Evolutionary conservation across 2,329 filamentous ascomycete genomes (phyloP).

Genomic region (Cladosporium cucumerinum): DNA sequence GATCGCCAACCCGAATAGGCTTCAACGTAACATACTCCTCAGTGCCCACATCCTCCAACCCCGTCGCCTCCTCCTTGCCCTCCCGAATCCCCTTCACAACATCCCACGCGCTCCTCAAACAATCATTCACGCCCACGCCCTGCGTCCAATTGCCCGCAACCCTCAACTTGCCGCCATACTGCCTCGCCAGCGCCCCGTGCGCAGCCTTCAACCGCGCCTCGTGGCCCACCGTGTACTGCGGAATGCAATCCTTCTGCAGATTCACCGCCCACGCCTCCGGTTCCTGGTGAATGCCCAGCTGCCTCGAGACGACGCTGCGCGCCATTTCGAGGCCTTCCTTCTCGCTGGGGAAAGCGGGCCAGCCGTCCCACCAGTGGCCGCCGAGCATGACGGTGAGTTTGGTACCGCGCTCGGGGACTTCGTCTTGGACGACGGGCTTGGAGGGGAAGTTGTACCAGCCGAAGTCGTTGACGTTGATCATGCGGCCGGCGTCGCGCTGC

Average conservation of each 20-base stretch:
- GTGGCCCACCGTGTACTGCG: slow-evolving; percentile 85
- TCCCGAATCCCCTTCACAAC: slow-evolving; percentile 45
- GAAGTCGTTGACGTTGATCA: slow-evolving; percentile 35
- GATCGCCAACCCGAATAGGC: not conserved
- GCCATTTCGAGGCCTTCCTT: slow-evolving; percentile 69
- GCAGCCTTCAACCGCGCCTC: slow-evolving; percentile 57
- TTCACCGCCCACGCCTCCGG: slow-evolving; percentile 61
- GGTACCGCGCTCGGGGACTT: slow-evolving; percentile 56
- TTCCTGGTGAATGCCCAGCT: slow-evolving; percentile 66
- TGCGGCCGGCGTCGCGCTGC: slow-evolving; percentile 24
- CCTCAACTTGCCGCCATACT: slow-evolving; percentile 62
- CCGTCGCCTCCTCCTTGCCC: slow-evolving; percentile 30
- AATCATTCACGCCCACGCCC: slow-evolving; percentile 51
- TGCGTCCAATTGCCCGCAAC: slow-evolving; percentile 53
- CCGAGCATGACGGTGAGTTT: slow-evolving; percentile 94
- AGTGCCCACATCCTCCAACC: slow-evolving; percentile 32
- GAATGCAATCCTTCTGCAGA: slow-evolving; percentile 71
- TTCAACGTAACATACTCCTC: slow-evolving; percentile 12
- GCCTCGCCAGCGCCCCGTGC: slow-evolving; percentile 51
- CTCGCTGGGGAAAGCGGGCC: slow-evolving; percentile 59
- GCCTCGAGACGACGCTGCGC: slow-evolving; percentile 64
- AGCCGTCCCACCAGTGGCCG: slow-evolving; percentile 82
- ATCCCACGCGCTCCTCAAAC: slow-evolving; percentile 54
- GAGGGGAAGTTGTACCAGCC: slow-evolving; percentile 34
- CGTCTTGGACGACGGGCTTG: slow-evolving; percentile 31